Evolutionary conservation across 768 basidiomycete species (phyloP).

Genomic region (Ramaria rubella): DNA sequence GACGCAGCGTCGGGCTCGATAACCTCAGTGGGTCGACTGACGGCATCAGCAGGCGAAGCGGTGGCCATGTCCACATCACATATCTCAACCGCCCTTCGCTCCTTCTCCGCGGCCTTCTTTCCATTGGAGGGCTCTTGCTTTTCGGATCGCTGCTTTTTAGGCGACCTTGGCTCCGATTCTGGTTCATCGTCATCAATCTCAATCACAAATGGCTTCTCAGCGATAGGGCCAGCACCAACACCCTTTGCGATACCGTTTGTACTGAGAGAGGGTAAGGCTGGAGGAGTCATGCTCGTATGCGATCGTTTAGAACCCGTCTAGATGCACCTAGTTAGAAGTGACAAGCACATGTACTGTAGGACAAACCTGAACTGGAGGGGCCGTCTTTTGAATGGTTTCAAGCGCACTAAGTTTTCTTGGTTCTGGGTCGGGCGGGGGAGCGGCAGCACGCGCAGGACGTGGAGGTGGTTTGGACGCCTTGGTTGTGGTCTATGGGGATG

Average conservation of each 20-base stretch:
- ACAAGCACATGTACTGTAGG: background rate
- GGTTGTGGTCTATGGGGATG: slow-evolving; percentile 25
- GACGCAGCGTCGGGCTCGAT: slow-evolving; percentile 31
- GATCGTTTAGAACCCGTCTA: slow-evolving; percentile 8
- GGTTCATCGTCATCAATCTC: slow-evolving; percentile 30
- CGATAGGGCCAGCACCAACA: slow-evolving; percentile 15
- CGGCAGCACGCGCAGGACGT: background rate
- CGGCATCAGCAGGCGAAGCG: slow-evolving; percentile 14
- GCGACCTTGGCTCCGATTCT: slow-evolving; percentile 18
- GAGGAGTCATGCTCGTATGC: slow-evolving; percentile 14
- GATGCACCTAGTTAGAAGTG: background rate
- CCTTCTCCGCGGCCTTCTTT: background rate
- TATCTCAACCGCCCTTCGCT: slow-evolving; percentile 22
- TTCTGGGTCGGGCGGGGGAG: background rate
- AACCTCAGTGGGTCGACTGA: slow-evolving; percentile 31
- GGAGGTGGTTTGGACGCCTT: slow-evolving; percentile 26
- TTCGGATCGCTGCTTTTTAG: slow-evolving; percentile 46
- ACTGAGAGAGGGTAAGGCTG: background rate
- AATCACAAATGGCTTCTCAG: slow-evolving; percentile 1
- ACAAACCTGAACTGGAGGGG: slow-evolving; percentile 1
- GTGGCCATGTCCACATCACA: slow-evolving; percentile 29
- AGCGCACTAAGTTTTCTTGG: slow-evolving; percentile 4
- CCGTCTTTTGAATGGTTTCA: slow-evolving; percentile 4
- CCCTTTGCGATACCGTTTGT: slow-evolving; percentile 5
- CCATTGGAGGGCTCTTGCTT: background rate